A percentile compares a stretch with the other conserved stretches of the same genome.
Conservation (phyloP, 1,284 basidiomycete genomes). For the Apiotrichum gracile region DNA sequence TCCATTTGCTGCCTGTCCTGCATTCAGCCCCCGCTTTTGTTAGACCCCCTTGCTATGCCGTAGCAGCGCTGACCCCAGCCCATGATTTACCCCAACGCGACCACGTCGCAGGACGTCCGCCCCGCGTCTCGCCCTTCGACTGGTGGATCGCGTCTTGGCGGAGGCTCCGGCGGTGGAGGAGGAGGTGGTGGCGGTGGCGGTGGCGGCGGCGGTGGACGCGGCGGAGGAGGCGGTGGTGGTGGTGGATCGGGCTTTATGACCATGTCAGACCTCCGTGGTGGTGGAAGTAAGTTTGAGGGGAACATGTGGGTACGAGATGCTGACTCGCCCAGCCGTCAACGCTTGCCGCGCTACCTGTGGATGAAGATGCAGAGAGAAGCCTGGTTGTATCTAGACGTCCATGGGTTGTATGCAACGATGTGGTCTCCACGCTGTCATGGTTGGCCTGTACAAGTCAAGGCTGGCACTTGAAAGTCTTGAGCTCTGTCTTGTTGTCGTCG, state of each 20-base stretch:
- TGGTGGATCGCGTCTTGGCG: neutral
- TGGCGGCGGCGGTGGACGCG: constrained; percentile 16
- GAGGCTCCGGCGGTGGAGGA: constrained; percentile 7
- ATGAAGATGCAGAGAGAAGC: no score
- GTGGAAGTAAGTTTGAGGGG: constrained; percentile 28
- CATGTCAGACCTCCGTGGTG: constrained; percentile 33
- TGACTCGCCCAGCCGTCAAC: constrained; percentile 28
- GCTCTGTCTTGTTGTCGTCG: no score
- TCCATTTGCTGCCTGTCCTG: no score
- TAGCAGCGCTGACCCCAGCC: constrained; percentile 17
- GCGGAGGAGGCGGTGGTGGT: constrained; percentile 18
- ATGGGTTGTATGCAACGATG: no score
- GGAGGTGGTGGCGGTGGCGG: constrained; percentile 16
- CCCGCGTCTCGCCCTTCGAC: neutral
- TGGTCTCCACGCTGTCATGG: no score
- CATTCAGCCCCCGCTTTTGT: no score
- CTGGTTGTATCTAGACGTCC: no score
- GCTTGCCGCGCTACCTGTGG: constrained; percentile 36
- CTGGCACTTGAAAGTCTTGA: no score
- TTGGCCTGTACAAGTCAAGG: no score
- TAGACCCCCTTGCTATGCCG: no score
- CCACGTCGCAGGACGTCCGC: constrained; percentile 16
- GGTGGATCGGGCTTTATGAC: constrained; percentile 35
- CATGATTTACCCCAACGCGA: constrained; percentile 22
- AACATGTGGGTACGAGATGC: neutral